Evolutionary conservation across 345 rosid species (phyloP).

Genomic region (Capsella bursapastoris): DNA sequence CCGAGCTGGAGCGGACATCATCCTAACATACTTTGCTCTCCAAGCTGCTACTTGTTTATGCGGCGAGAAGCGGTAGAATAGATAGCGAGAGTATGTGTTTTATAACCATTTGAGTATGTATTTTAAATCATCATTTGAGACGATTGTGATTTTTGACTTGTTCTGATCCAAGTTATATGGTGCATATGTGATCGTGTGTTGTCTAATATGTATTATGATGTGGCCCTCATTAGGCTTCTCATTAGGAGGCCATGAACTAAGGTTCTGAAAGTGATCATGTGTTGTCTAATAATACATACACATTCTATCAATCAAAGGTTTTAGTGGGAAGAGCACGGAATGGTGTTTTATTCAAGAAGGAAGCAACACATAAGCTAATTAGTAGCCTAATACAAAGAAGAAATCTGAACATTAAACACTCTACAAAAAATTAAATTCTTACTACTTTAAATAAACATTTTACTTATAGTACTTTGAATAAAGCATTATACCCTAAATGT

Average conservation of each 20-base stretch:
- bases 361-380: too few species aligned
- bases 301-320: too few species aligned
- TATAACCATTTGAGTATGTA: neutral
- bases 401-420: too few species aligned
- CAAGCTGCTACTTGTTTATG: constrained; percentile 90
- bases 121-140: neutral
- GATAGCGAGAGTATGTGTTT: neutral
- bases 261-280: too few species aligned
- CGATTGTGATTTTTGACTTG: constrained; percentile 13
- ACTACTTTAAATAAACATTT: too few species aligned
- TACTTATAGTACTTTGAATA: too few species aligned
- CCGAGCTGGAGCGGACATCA: constrained; percentile 91
- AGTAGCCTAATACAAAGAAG: too few species aligned
- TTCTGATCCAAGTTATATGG: constrained; percentile 10
- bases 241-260: neutral
- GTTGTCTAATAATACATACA: too few species aligned
- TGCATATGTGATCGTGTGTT: neutral
- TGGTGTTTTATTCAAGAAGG: too few species aligned
- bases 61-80: constrained; percentile 52
- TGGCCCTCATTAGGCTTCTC: neutral
- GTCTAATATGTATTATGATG: neutral
- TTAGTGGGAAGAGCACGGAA: too few species aligned
- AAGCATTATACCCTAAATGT: too few species aligned
- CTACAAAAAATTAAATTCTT: too few species aligned
- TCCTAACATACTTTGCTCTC: constrained; percentile 88